A percentile compares a stretch with the other conserved stretches of the same genome.
Evolutionary conservation across 1,139 yeast species (phyloP).

Genomic region (Sugiyamaella pinicola): DNA sequence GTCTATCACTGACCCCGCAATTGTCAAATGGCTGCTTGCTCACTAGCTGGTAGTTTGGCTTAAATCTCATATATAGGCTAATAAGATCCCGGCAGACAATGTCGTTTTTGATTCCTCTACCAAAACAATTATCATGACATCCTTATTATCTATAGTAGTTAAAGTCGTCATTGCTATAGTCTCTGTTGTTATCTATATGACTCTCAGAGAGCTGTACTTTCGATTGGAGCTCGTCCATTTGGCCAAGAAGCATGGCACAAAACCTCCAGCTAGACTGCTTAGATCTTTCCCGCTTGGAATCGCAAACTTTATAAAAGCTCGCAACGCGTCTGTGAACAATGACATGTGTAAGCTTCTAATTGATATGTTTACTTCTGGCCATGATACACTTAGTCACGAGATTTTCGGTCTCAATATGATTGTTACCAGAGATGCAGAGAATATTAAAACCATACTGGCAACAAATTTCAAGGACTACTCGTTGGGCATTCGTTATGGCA

Average conservation of each 20-base stretch:
- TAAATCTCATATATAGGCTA: no score
- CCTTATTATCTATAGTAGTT: neutral
- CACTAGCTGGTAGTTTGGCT: no score
- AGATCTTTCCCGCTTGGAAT: constrained; percentile 14
- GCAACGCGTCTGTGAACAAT: constrained; percentile 3
- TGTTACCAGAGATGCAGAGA: constrained; percentile 51
- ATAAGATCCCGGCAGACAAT: no score
- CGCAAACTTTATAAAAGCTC: constrained; percentile 5
- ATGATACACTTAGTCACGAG: constrained; percentile 9
- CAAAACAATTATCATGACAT: neutral
- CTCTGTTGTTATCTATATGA: neutral
- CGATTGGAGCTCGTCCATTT: constrained; percentile 4
- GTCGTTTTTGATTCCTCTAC: no score
- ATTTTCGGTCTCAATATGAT: constrained; percentile 9
- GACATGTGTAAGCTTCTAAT: neutral
- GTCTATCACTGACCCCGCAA: no score
- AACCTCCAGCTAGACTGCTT: neutral
- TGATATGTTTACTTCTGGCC: constrained; percentile 6
- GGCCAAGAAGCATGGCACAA: constrained; percentile 10
- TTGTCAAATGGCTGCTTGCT: no score
- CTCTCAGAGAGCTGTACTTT: neutral
- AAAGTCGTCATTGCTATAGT: neutral
- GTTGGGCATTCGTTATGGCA: constrained; percentile 49
- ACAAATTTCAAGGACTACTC: constrained; percentile 33
- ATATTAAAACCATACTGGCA: constrained; percentile 41